Percentiles rank a stretch among this genome's conserved stretches.
Conservation (phyloP, 805 yeast species). For the Barnettozyma pratensis region DNA sequence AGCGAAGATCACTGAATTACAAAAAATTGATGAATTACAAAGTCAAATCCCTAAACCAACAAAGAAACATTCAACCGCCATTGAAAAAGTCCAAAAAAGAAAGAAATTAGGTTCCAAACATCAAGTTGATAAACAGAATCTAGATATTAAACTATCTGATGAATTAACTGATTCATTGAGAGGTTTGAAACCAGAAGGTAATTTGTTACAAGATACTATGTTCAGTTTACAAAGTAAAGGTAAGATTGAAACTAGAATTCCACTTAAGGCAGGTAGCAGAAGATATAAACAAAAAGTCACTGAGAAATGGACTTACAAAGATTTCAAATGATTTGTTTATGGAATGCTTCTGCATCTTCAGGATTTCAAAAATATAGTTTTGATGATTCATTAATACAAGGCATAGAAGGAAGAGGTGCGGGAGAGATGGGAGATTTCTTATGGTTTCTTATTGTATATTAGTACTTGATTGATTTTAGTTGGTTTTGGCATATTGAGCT, state of each 20-base stretch:
- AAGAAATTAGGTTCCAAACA: slow-evolving; percentile 41
- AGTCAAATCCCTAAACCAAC: slow-evolving; percentile 22
- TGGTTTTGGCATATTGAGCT: too few species aligned
- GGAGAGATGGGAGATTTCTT: too few species aligned
- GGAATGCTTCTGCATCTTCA: not conserved
- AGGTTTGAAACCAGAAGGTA: slow-evolving; percentile 86
- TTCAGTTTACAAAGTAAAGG: slow-evolving; percentile 79
- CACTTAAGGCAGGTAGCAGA: slow-evolving; percentile 48
- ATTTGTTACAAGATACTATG: slow-evolving; percentile 76
- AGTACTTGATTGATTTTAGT: too few species aligned
- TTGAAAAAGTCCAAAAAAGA: slow-evolving; percentile 30
- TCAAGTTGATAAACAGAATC: slow-evolving; percentile 39
- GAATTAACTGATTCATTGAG: slow-evolving; percentile 85
- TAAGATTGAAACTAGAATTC: slow-evolving; percentile 77
- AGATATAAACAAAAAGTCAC: slow-evolving; percentile 71
- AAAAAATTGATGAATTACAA: slow-evolving; percentile 35
- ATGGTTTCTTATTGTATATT: too few species aligned
- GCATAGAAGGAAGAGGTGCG: not conserved
- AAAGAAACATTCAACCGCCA: slow-evolving; percentile 19
- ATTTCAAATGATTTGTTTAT: slow-evolving; percentile 48
- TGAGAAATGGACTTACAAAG: slow-evolving; percentile 92
- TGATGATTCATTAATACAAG: too few species aligned
- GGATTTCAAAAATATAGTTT: too few species aligned
- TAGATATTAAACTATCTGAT: slow-evolving; percentile 80
- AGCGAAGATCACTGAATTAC: slow-evolving; percentile 53